Evolutionary conservation across 1,284 basidiomycete genomes (phyloP), one percentile per base, ranked within the genome.

Genomic region (Coniferiporia sulphurascens): DNA sequence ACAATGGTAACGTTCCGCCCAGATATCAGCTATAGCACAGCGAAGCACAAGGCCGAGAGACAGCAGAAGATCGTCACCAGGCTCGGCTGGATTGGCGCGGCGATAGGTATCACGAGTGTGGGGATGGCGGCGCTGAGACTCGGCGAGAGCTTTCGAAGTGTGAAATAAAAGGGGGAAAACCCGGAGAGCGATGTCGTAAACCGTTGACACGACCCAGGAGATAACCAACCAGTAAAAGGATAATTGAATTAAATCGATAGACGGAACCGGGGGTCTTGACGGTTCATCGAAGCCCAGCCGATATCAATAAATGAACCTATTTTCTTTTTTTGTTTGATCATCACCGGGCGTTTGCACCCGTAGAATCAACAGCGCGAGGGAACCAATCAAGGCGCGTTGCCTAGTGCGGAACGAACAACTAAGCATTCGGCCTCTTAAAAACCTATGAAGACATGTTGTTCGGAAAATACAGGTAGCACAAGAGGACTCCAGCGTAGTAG

Each of bases 1-100:
- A 91, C 91, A 36, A 96, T 98, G 94, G 91, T 97, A 64, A 98
- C 96, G 43, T 99, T 99, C 77, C 83, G 94, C 44, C 92, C 93
- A 48, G 95, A 98, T 72, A 84, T 98, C 64, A 89, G 87, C 68
- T 98, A 98, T 71, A 86, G 87, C 61, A 83, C 81, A 43, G 91
- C 84, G 48, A 79, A 80, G 68, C 78, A 74, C 65, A 85, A 83
- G 70, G 85, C 84, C 56, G 74, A 72, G 64, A 74, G 77, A 66
- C 93, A 95, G 72, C 73, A 78, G 21, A 71, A 65, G 53, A 74
- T 84, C 63, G 69, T 89, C 62, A 70, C 71, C 54, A 68, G 70
- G 49, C 65, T 76, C 12, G 78, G 76, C 34, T 77, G 78, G 69
- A 67, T 79, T 65, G 80, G 76, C 60, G 70, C 78, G 61, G 70